Base-by-base conservation (phyloP, 176 grass and related monocot species). In the Eremochloa ophiuroides region DNA sequence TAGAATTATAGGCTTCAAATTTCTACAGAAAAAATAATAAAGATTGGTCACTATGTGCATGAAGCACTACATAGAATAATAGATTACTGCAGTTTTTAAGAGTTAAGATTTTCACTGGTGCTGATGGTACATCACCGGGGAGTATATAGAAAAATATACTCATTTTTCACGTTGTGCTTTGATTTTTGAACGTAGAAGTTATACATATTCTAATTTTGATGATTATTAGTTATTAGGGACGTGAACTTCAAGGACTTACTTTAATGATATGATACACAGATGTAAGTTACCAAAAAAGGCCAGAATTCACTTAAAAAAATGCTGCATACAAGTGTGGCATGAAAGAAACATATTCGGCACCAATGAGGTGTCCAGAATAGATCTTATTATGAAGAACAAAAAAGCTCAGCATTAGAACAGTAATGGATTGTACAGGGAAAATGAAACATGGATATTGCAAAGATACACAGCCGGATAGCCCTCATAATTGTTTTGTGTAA, bases 1-100 rank as follows among this genome's bases (percentile, higher is more conserved):
- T 98, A 66, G 90, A 86, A 87, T 93, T 86, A 87, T 94, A 98
- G 53, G 92, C 90, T 88, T 94, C 95, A 87, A 94, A 98, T 89
- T 92, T 98, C 95, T 98, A 78, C 39, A 89, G 33, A 65, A 73
- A 85, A 86, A 64, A 74, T 1, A 85, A 78, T 71, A 67, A 71
- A 62, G 62, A 77, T 68, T 46, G 26, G 12, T 84, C 69, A 88
- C 6, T 30, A 47, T 83, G 34, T 74, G 22, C 27, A 58, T 20
- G 38, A 7, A 77, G 40, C 55, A 65, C 17, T 42, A 29, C 23
- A 87, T 47, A 29, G 68, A 47, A 76, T n/a, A 74, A 58, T 56
- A 74, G 27, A 50, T 51, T 48, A 31, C n/a, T 9, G 22, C 47
- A 46, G 37, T 23, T 30, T 3, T 30, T 2, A 69, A 31, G 17